Evolutionary conservation across 441 rosid species (phyloP), one percentile per base, ranked within the genome.

Genomic region (Hura crepitans): DNA sequence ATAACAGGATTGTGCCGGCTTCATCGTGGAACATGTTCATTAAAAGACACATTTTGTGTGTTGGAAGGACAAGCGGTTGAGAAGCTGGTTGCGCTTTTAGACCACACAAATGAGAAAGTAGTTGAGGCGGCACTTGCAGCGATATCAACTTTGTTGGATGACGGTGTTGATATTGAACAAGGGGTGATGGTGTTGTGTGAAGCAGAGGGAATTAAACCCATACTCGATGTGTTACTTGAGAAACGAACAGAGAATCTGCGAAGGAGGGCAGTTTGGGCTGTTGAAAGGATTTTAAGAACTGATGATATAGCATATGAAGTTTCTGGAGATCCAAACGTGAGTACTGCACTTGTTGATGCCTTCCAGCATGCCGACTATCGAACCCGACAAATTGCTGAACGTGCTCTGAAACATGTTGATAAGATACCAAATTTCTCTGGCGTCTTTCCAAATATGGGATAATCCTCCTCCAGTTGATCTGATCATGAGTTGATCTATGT

Each of bases 71-170:
- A 80, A 58, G 96, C 93, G 20, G 95, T 95, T 57, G 93, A 86
- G 84, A 90, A 90, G 68, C 64, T 95, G 68, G 96, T 89, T 35
- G 96, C 96, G 15, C 90, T 94, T 35, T 61, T 94, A 58, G 99
- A 94, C 79, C 97, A 94, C 79, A 84, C 84, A 28, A 90, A 92
- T 6, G 94, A 79, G 72, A 89, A 85, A 75, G 96, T 92, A 73
- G 95, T 90, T 2, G 99, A 95, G 82, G 92, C 93, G 20, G 86
- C 95, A 14, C 84, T 95, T 37, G 99, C 97, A 8, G 98, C 98
- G 57, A 80, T 95, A 22, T 89, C 89, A 25, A 90, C 93, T 25
- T 77, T 90, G 72, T 55, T 95, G 70, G 97, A 89, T 11, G 96
- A 92, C 53, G 90, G 87, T 20, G 86, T 94, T 63, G 91, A 89